Percentiles rank a stretch among this genome's conserved stretches.
Conservation (phyloP, 106 monocot species). For the Iris macrosiphon region DNA sequence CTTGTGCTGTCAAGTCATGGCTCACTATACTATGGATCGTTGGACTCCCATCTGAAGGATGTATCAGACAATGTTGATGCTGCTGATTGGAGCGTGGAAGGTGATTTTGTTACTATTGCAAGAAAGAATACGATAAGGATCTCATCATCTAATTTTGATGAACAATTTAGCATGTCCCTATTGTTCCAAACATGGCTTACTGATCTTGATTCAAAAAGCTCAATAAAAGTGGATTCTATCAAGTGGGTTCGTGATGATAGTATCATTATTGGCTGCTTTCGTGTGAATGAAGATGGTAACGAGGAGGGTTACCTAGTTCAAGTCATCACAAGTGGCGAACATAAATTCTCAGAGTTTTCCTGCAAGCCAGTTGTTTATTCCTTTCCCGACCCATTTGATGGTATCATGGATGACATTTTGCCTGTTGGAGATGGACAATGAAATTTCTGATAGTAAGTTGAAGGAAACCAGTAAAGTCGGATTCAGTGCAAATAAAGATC, state of each 20-base stretch:
- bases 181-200: too few species aligned
- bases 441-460: slow-evolving; percentile 2
- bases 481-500: slow-evolving; percentile 9
- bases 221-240: slow-evolving; percentile 86
- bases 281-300: slow-evolving; percentile 50
- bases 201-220: too few species aligned
- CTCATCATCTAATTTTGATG: too few species aligned
- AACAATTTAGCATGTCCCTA: too few species aligned
- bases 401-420: slow-evolving; percentile 59
- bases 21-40: too few species aligned
- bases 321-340: slow-evolving; percentile 37
- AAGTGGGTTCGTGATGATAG: slow-evolving; percentile 70
- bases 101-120: too few species aligned
- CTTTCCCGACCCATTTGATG: slow-evolving; percentile 68
- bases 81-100: too few species aligned
- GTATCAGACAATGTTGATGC: too few species aligned
- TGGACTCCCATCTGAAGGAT: too few species aligned
- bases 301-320: slow-evolving; percentile 79
- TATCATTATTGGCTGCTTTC: slow-evolving; percentile 72
- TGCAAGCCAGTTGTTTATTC: slow-evolving; percentile 50
- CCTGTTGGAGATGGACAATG: slow-evolving; percentile 49
- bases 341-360: slow-evolving; percentile 46
- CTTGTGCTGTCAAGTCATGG: too few species aligned
- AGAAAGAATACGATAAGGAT: too few species aligned
- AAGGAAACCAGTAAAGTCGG: slow-evolving; percentile 1